Percentiles rank a stretch among this genome's conserved stretches.
These are phyloP conservation scores for Turnera subulata DNA, from an alignment of 345 rosid species.

Conservation along the genomic window DNA sequence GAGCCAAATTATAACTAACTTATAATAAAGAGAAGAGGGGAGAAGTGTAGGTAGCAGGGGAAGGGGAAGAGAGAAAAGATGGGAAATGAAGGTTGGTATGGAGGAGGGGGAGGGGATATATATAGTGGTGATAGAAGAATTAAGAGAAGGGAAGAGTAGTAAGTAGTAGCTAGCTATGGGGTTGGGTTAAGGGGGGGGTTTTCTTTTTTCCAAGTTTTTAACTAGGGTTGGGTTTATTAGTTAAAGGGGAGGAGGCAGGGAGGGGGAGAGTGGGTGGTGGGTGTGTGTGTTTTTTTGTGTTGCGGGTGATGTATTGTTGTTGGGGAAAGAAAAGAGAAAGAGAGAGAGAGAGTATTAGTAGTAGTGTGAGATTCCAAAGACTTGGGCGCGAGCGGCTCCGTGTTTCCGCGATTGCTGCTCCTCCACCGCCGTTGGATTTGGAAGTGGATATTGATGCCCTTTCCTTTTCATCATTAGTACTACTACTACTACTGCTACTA, in stretches of 20 bases:
- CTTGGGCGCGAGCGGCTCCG: conserved; percentile 88
- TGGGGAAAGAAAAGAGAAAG: conserved; percentile 1
- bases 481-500: no score
- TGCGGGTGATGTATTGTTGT: not conserved
- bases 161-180: not conserved
- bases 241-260: conserved; percentile 4
- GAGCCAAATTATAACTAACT: no score
- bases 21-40: not conserved
- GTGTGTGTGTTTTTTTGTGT: not conserved
- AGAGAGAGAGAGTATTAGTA: not conserved
- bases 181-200: conserved; percentile 12
- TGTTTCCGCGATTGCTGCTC: conserved; percentile 83
- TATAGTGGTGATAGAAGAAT: not conserved
- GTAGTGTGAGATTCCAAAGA: conserved; percentile 55
- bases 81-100: not conserved
- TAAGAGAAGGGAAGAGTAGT: not conserved
- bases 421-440: conserved; percentile 61
- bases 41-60: no score
- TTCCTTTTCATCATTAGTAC: conserved; percentile 8
- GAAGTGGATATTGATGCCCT: conserved; percentile 4
- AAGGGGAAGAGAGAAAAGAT: not conserved
- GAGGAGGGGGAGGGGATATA: not conserved
- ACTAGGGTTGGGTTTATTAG: conserved; percentile 29
- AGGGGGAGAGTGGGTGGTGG: not conserved
- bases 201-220: conserved; percentile 11